A percentile compares a stretch with the other conserved stretches of the same genome.
These are phyloP conservation scores for Papilionanthe hybrid DNA, from an alignment of 116 monocot genomes.

Conservation along the genomic window DNA sequence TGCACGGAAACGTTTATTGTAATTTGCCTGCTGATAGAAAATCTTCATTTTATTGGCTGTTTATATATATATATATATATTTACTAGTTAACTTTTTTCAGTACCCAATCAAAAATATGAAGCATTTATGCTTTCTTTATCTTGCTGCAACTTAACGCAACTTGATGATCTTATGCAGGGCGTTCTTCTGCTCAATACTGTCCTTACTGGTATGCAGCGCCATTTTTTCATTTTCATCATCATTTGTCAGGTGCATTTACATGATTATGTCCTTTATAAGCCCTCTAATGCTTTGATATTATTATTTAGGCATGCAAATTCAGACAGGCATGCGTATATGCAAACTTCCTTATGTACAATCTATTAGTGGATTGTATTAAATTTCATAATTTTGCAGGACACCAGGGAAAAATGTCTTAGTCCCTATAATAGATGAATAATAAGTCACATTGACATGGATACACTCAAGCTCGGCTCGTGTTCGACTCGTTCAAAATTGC, in stretches of 20 bases:
- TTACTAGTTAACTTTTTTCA: not conserved
- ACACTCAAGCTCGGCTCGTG: too few species aligned
- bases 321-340: not conserved
- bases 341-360: not conserved
- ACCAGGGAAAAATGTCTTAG: not conserved
- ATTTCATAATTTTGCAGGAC: not conserved
- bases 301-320: not conserved
- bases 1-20: not conserved
- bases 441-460: not conserved
- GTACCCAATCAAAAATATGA: not conserved
- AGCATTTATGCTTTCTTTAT: conserved; percentile 2
- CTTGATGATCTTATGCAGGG: conserved; percentile 47
- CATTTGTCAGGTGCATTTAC: not conserved
- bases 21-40: not conserved
- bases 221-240: not conserved
- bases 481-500: too few species aligned
- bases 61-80: not conserved
- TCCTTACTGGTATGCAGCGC: conserved; percentile 66
- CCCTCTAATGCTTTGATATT: not conserved
- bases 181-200: conserved; percentile 88
- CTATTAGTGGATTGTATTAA: not conserved
- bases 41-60: not conserved
- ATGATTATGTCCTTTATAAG: not conserved
- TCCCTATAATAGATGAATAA: not conserved
- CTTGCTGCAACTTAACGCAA: conserved; percentile 2